These are phyloP conservation scores for Colletotrichum tabaci DNA, from an alignment of 2,329 filamentous ascomycete genomes.

Conservation along the genomic window DNA sequence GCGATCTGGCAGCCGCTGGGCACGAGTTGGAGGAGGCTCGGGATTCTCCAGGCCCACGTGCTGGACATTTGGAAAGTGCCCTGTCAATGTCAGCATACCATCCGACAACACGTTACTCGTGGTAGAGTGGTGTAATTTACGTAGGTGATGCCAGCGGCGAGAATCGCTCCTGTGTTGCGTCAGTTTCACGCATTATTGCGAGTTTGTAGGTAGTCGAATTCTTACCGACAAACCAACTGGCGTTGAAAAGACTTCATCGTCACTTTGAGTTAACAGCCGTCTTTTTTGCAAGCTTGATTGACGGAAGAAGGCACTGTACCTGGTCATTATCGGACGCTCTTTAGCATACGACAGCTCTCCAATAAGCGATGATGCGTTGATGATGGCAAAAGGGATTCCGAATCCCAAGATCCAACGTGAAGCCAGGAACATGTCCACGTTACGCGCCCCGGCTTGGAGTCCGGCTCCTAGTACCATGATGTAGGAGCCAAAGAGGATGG, in stretches of 20 bases:
- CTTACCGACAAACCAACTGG: conserved; percentile 38
- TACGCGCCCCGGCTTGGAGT: conserved; percentile 52
- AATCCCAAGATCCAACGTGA: conserved; percentile 69
- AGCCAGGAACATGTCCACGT: conserved; percentile 65
- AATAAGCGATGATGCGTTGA: conserved; percentile 65
- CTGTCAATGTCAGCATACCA: not conserved
- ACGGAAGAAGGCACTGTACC: conserved; percentile 49
- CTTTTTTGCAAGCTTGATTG: not conserved
- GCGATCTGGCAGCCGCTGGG: conserved; percentile 46
- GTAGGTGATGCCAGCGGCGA: conserved; percentile 29
- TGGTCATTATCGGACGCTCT: conserved; percentile 66
- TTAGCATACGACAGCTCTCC: conserved; percentile 69
- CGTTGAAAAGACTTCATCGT: conserved; percentile 58
- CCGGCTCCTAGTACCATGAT: conserved; percentile 53
- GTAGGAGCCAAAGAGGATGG: conserved; percentile 50
- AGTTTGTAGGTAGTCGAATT: too few relatives aligned
- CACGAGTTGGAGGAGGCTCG: conserved; percentile 33
- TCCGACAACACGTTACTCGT: too few relatives aligned
- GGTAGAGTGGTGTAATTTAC: not conserved
- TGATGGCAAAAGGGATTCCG: conserved; percentile 67
- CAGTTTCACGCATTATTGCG: not conserved
- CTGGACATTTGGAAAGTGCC: conserved; percentile 33
- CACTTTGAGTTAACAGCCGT: not conserved
- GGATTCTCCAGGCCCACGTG: conserved; percentile 39
- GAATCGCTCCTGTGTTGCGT: conserved; percentile 5